Evolutionary conservation across 2,329 filamentous ascomycete genomes (phyloP).

Genomic region (Fusarium longipes): DNA sequence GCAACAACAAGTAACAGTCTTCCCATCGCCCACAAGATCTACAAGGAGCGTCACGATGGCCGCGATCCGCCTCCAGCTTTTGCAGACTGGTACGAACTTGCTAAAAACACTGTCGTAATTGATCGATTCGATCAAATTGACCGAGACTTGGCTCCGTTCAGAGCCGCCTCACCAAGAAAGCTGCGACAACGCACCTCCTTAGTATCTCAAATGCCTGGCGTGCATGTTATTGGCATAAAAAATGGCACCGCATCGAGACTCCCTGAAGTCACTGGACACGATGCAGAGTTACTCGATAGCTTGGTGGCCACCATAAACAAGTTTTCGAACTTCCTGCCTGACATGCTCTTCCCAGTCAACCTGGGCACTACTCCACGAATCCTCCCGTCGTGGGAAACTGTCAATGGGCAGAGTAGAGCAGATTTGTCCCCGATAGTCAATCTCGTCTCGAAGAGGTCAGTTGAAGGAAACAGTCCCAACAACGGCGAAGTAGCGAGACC

Average conservation of each 20-base stretch:
- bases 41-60: constrained; percentile 66
- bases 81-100: constrained; percentile 85
- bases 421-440: constrained; percentile 47
- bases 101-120: constrained; percentile 76
- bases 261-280: constrained; percentile 48
- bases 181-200: constrained; percentile 69
- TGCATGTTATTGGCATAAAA: constrained; percentile 67
- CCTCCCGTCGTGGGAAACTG: constrained; percentile 71
- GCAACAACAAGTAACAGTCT: constrained; percentile 61
- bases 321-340: constrained; percentile 78
- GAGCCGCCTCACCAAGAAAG: constrained; percentile 74
- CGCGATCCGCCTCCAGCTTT: constrained; percentile 83
- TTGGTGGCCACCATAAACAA: constrained; percentile 73
- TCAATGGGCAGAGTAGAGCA: constrained; percentile 37
- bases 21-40: constrained; percentile 59
- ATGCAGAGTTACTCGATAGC: constrained; percentile 55
- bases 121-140: constrained; percentile 87
- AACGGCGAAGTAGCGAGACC: background rate
- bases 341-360: constrained; percentile 89
- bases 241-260: constrained; percentile 67
- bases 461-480: constrained; percentile 8
- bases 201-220: constrained; percentile 55
- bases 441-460: constrained; percentile 46
- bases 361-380: constrained; percentile 61
- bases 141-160: constrained; percentile 79